Evolutionary conservation across 495 filamentous ascomycete genomes (phyloP), one percentile per base, ranked within the genome.

Genomic region (Penicillium waksmanii): DNA sequence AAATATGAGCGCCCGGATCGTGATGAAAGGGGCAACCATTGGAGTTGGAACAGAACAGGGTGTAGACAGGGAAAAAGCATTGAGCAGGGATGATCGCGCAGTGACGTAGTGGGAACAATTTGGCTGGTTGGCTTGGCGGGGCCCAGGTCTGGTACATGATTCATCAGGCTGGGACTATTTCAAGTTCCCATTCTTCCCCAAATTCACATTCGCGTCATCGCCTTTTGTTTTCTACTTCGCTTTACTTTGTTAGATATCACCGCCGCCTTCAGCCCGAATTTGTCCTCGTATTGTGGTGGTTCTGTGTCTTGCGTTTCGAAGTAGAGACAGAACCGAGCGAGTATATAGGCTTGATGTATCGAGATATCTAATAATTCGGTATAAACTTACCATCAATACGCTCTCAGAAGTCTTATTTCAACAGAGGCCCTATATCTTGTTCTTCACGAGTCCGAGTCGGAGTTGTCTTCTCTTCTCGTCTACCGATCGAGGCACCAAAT

Each of bases 41-140:
- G 42, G 15, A 44, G 27, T 8, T 31, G 27, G 27, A 44, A 17
- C 40, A 34, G 15, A 27, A 44, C 44, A 55, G 53, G 51, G 17
- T 57, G 40, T 47, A 58, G 48, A 49, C 49, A 61, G 44, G 54
- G 54, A 62, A 59, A 65, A 55, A 57, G 42, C 42, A 17, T 17
- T 7, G 42, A 44, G 58, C 55, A 67, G 42, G 65, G 62, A 76
- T 79, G 75, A 77, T 75, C 65, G 55, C 53, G 64, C 59, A 72
- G 73, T 79, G 76, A 79, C 76, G 75, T 79, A 78, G 64, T 71
- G 63, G 60, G 65, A 68, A 27, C 58, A 62, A 58, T 68, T 62
- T 70, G 53, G 57, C 63, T 62, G 51, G 55, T 57, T 56, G 15
- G 36, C 42, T 57, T 56, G 15, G 36, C 42, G 42, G 42, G 42